Evolutionary conservation across 1,284 basidiomycete species (phyloP).

Genomic region (Irpex lacteus): DNA sequence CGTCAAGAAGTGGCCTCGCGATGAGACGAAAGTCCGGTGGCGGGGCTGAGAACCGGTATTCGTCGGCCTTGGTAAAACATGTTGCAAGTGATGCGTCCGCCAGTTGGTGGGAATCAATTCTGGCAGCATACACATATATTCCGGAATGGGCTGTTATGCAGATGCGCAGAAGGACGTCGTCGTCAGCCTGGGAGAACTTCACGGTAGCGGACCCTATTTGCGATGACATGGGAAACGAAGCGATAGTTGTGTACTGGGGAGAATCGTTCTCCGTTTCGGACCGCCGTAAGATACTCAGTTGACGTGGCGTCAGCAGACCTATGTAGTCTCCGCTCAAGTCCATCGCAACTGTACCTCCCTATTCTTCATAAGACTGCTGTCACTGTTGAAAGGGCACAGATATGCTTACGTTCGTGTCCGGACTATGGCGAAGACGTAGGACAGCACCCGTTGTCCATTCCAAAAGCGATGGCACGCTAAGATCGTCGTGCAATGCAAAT

Average conservation of each 20-base stretch:
- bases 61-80: too few relatives aligned
- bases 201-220: background rate
- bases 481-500: background rate
- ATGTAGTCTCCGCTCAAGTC: background rate
- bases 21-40: too few relatives aligned
- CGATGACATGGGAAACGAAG: background rate
- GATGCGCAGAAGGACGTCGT: background rate
- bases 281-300: background rate
- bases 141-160: background rate
- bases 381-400: background rate
- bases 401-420: background rate
- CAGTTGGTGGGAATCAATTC: background rate
- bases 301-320: background rate
- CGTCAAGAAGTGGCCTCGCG: too few relatives aligned
- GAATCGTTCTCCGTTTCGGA: background rate
- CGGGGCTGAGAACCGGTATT: too few relatives aligned
- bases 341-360: background rate
- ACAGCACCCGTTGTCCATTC: background rate
- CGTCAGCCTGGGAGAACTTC: background rate
- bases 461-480: background rate
- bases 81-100: too few relatives aligned
- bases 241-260: background rate
- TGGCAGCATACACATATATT: background rate
- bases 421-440: background rate
- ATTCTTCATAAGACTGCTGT: background rate